Base-by-base conservation (phyloP, 805 yeast species). In the Isabelozyma gotoi region DNA sequence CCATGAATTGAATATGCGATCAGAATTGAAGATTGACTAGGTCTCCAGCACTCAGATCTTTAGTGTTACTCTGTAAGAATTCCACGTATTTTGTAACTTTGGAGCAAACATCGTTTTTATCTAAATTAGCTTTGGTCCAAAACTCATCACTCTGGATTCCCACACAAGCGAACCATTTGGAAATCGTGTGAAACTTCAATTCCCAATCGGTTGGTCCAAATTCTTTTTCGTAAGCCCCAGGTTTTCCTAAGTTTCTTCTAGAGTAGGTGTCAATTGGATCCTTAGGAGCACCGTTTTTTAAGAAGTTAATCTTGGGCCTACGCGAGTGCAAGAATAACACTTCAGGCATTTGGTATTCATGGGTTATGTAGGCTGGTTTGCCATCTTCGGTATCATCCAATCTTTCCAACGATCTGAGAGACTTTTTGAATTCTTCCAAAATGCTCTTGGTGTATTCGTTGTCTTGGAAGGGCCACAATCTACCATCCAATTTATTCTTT, bases 281-380 rank as follows among this genome's bases (percentile, higher is more conserved):
- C 7, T 40, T 17, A 5, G 21, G 45, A 21, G 52, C 36, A 10
- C 52, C 50, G 42, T 63, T 62, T 18, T 39, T 46, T 5, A 64
- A 44, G 5, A 69, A 57, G 34, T 63, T 63, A 44, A 67, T 56
- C 45, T 65, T 65, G 16, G 70, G 70, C 36, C 57, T 52, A 42
- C 65, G 65, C 7, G 62, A 50, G 49, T 67, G 71, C 37, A 67
- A 42, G 43, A 67, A 67, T 29, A 56, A 37, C 14, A 61, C 62
- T 14, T 48, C 48, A 11, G 71, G 68, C 12, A 48, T 37, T 14
- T 40, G 44, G 41, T 46, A 49, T 3, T 14, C 19, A 34, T 2
- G 11, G 1, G 18, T 17, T 14, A 41, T 15, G 3, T 10, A 11
- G 5, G 5, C 17, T 4, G 11, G 8, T 18, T 36, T 20, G 3